Evolutionary conservation across 805 yeast genomes (phyloP).

Genomic region (Candida ponderosae): DNA sequence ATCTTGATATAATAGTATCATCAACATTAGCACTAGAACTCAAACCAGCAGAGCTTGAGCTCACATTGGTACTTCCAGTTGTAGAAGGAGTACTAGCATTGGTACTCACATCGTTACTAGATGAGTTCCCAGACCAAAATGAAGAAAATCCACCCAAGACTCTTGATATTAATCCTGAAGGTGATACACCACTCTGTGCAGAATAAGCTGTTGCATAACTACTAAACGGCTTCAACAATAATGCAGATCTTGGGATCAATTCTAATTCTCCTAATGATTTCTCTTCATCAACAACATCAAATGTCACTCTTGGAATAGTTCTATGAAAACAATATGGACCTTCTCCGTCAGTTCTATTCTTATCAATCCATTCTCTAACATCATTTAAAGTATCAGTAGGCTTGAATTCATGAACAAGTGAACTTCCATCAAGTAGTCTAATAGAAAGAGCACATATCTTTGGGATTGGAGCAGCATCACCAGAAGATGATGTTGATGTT

Average conservation of each 20-base stretch:
- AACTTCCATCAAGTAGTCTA: slow-evolving; percentile 59
- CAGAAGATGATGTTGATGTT: slow-evolving; percentile 2
- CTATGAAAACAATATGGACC: slow-evolving; percentile 39
- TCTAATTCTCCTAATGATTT: slow-evolving; percentile 44
- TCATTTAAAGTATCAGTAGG: slow-evolving; percentile 37
- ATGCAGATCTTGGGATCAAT: slow-evolving; percentile 64
- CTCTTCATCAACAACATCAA: slow-evolving; percentile 54
- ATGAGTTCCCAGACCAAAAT: slow-evolving; percentile 28
- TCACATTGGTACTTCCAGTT: too few relatives aligned
- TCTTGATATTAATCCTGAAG: slow-evolving; percentile 21
- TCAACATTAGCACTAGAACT: slow-evolving; percentile 2
- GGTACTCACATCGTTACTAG: too few relatives aligned
- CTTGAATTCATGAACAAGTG: slow-evolving; percentile 43
- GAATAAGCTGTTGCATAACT: slow-evolving; percentile 21
- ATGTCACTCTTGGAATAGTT: slow-evolving; percentile 54
- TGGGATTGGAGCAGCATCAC: slow-evolving; percentile 3
- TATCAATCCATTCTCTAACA: slow-evolving; percentile 57
- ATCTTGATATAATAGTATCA: slow-evolving; percentile 1
- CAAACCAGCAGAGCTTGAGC: too few relatives aligned
- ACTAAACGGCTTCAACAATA: slow-evolving; percentile 59
- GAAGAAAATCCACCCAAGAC: slow-evolving; percentile 25
- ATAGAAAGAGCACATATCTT: slow-evolving; percentile 44
- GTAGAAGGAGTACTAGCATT: too few relatives aligned
- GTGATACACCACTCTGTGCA: not conserved
- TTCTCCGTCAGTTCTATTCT: slow-evolving; percentile 38